Conservation (phyloP, 257 asterid genomes). For the Echium plantagineum region DNA sequence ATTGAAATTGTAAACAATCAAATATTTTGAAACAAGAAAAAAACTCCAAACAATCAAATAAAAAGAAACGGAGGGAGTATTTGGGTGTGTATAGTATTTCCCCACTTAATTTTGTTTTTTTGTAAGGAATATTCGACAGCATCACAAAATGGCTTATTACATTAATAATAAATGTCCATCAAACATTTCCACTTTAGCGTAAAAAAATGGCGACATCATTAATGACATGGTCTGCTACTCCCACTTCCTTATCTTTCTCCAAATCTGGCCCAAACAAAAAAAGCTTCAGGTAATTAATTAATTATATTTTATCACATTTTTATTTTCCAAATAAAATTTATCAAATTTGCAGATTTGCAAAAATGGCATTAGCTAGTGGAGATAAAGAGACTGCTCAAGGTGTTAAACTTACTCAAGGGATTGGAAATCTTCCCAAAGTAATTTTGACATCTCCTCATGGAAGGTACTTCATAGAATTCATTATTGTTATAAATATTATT, state of each 20-base stretch:
- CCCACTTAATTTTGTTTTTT: no score
- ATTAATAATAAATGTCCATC: no score
- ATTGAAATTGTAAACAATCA: no score
- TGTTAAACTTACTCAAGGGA: constrained; percentile 55
- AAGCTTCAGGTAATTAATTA: constrained; percentile 23
- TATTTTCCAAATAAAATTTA: not conserved
- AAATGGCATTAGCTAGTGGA: constrained; percentile 65
- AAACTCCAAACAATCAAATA: no score
- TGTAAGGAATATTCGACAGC: no score
- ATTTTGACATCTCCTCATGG: constrained; percentile 70
- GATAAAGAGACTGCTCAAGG: constrained; percentile 29
- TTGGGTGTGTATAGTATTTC: no score
- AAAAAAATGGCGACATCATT: constrained; percentile 38
- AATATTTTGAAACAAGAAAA: no score
- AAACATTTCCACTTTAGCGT: not conserved
- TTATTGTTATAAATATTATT: no score
- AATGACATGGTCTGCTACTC: constrained; percentile 30
- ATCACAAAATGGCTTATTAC: no score
- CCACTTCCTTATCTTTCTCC: constrained; percentile 35
- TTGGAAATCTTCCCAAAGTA: constrained; percentile 74
- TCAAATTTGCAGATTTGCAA: constrained; percentile 35
- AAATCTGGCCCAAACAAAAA: constrained; percentile 52
- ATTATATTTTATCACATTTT: not conserved
- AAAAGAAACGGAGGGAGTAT: no score
- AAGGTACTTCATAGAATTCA: constrained; percentile 41